phyloP scores from a whole-genome alignment of 345 rosid species.

The Lumnitzera littorea region DNA sequence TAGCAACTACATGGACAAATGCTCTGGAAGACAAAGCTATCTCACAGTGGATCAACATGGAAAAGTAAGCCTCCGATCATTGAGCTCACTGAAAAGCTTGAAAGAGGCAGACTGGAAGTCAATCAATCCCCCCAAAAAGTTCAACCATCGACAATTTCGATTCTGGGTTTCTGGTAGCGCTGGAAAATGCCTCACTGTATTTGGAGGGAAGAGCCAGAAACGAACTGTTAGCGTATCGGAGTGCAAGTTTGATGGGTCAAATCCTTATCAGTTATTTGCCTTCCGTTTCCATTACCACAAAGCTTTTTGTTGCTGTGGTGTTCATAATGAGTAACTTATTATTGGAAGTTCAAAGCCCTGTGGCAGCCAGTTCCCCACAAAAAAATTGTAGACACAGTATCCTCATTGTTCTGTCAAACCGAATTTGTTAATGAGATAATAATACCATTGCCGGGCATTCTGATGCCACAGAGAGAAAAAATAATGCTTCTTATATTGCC shows the following conservation, averaged over 20 bases:
- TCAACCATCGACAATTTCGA: constrained; percentile 28
- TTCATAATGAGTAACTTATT: constrained; percentile 26
- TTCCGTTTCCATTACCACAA: constrained; percentile 45
- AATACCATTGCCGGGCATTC: no score
- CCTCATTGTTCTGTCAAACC: no score
- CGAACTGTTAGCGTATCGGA: constrained; percentile 29
- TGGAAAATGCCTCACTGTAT: constrained; percentile 44
- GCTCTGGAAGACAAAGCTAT: constrained; percentile 29
- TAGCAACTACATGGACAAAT: constrained; percentile 42
- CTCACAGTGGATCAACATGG: constrained; percentile 32
- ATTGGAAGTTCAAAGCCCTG: constrained; percentile 6
- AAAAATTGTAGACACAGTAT: no score
- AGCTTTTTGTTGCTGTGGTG: constrained; percentile 43
- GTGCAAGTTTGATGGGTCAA: constrained; percentile 48
- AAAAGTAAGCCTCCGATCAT: constrained; percentile 26
- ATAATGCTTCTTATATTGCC: no score
- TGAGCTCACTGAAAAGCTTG: constrained; percentile 30
- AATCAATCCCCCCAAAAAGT: constrained; percentile 22
- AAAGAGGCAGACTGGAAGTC: constrained; percentile 47
- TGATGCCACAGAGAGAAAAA: no score
- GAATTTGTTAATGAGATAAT: no score
- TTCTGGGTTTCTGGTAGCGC: constrained; percentile 33
- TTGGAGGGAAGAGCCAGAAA: constrained; percentile 16
- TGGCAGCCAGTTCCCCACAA: not conserved
- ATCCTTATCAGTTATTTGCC: constrained; percentile 36